phyloP scores from a whole-genome alignment of 345 rosid species.

The Excoecaria agallocha region DNA sequence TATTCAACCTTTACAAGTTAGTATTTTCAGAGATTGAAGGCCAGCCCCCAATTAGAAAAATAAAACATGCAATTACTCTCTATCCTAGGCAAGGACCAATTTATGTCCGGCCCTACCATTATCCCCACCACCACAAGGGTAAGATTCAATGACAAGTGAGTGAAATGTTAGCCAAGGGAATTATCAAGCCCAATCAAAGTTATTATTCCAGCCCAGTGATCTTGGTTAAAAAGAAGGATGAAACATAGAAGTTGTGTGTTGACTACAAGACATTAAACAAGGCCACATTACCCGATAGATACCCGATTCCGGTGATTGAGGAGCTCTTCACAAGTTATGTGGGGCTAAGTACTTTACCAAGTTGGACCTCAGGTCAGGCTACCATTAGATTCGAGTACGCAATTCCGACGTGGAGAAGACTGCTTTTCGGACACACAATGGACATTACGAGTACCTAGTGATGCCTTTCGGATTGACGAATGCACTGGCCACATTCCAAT shows the following conservation, averaged over 20 bases:
- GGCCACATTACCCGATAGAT: not conserved
- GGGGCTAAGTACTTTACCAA: not conserved
- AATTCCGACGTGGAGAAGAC: not conserved
- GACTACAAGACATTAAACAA: not conserved
- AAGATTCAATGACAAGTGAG: no score
- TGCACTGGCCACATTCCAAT: not conserved
- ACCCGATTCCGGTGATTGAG: not conserved
- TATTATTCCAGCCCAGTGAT: not conserved
- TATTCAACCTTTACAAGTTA: no score
- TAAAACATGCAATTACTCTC: no score
- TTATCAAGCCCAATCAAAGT: not conserved
- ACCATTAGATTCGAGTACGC: not conserved
- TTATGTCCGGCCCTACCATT: no score
- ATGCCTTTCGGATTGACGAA: not conserved
- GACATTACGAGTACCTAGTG: not conserved
- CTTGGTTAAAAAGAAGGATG: not conserved
- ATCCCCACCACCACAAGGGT: no score
- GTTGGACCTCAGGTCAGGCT: not conserved
- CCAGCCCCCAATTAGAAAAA: no score
- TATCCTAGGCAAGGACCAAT: no score
- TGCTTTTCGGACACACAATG: not conserved
- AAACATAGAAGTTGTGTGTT: not conserved
- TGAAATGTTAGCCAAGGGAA: no score
- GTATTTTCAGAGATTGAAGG: no score
- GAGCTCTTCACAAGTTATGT: not conserved